Evolutionary conservation across 2,329 filamentous ascomycete genomes (phyloP).

Genomic region (Cytospora paraplurivora): DNA sequence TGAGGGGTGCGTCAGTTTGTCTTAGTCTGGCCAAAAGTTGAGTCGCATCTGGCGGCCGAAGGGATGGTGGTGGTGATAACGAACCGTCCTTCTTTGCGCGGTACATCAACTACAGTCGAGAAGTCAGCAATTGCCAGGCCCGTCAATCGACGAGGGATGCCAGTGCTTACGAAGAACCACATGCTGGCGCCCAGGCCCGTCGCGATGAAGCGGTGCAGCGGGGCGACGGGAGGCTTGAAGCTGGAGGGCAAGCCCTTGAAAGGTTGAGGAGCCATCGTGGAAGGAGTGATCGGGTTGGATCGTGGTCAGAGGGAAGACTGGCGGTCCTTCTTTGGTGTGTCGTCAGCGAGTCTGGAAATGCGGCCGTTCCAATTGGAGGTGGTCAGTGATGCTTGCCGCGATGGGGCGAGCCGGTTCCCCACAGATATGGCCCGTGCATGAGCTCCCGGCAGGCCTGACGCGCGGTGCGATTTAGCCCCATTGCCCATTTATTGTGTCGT

Average conservation of each 20-base stretch:
- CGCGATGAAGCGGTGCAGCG: conserved; percentile 79
- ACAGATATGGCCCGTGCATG: not conserved
- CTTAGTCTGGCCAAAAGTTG: not conserved
- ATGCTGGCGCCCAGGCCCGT: conserved; percentile 91
- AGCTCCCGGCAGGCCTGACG: not conserved
- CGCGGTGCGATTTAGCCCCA: not conserved
- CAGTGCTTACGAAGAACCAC: conserved; percentile 92
- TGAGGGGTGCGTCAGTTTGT: conserved; percentile 10
- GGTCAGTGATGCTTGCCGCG: not conserved
- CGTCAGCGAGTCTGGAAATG: not conserved
- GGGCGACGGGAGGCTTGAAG: conserved; percentile 49
- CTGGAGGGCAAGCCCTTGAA: conserved; percentile 33
- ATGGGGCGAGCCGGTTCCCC: not conserved
- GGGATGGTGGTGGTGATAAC: conserved; percentile 22
- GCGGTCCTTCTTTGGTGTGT: not conserved
- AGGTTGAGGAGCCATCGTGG: conserved; percentile 40
- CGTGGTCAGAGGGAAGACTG: not conserved
- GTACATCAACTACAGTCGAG: conserved; percentile 79
- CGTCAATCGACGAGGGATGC: not conserved
- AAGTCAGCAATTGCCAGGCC: conserved; percentile 28
- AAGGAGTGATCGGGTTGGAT: not conserved
- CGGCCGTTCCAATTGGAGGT: not conserved
- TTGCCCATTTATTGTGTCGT: not conserved
- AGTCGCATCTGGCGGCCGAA: not conserved
- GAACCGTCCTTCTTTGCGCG: conserved; percentile 91